phyloP scores from a whole-genome alignment of 495 filamentous ascomycete genomes.

The Talaromyces thailandensis region DNA sequence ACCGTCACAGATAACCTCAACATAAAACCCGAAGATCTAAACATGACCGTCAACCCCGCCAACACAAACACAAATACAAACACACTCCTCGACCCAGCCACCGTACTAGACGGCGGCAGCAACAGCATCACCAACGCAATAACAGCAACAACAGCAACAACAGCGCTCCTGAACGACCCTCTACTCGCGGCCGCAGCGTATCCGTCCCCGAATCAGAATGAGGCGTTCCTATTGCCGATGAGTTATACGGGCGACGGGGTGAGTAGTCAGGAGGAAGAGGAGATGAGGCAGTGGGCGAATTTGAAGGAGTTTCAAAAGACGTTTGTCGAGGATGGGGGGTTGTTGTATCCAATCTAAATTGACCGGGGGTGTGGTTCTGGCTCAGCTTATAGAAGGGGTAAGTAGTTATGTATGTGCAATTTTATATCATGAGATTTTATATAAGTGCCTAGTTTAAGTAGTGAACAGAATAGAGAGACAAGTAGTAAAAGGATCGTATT shows the following conservation, averaged over 20 bases:
- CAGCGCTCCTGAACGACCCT: not conserved
- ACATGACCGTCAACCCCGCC: not conserved
- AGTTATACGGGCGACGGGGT: constrained; percentile 29
- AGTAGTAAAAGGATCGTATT: not conserved
- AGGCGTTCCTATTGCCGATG: constrained; percentile 19
- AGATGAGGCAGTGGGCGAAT: constrained; percentile 63
- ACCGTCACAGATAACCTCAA: not conserved
- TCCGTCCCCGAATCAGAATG: constrained; percentile 1
- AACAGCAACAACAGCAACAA: not conserved
- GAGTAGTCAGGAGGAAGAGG: constrained; percentile 59
- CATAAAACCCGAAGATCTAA: not conserved
- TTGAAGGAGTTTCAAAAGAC: constrained; percentile 63
- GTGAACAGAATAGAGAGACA: not conserved
- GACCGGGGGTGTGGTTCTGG: too few species aligned
- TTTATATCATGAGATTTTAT: not conserved
- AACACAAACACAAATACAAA: not conserved
- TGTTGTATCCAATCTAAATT: constrained; percentile 28
- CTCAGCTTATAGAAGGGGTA: too few species aligned
- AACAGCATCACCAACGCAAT: not conserved
- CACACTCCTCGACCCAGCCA: not conserved
- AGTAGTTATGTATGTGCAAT: not conserved
- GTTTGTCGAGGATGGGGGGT: constrained; percentile 56
- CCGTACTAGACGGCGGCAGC: not conserved
- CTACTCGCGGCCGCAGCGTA: not conserved
- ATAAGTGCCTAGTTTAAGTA: not conserved